Evolutionary conservation across 192 early-diverging fungal species (phyloP), one percentile per base, ranked within the genome.

Genomic region (Coemansia sp.): DNA sequence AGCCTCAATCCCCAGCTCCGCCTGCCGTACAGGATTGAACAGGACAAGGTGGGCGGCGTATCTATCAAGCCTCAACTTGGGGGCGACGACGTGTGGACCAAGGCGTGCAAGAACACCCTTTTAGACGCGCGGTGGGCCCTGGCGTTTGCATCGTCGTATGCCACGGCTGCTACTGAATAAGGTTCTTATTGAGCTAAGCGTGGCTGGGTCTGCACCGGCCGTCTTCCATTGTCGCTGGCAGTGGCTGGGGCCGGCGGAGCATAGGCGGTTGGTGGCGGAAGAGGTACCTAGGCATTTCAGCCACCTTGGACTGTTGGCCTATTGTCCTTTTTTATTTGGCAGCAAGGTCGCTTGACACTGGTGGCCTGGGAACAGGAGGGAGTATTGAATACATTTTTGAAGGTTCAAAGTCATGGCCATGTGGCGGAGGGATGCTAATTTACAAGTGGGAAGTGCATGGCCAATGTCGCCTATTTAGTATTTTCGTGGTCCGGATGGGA

Each of bases 81-180:
- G 33, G 88, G 93, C 59, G 94, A 94, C 53, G 95, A 98, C 46
- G 65, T 82, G 29, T 98, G 95, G 95, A 96, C 95, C 12, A 83
- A 83, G 48, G 95, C 94, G 10, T 82, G 95, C 12, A 92, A 90
- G 64, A 94, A 91, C 74, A 89, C 88, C 60, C 79, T 98, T 29
- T 88, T 93, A 53, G 85, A 96, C 63, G 84, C 90, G n/a, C 94
- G 94, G 57, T 95, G 91, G 91, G 85, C 90, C 14, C 74, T 94
- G 55, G 89, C 90, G 7, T 93, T 89, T 74, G 87, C 87, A 15
- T 80, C 78, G 3, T 74, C 78, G 7, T 72, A 78, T 37, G 37
- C 50, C 18, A 6, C 40, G n/a, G 22, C 57, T 11, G 18, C n/a
- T 1, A 26, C 29, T 2, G 52, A 52, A 4, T 18, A 35, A 6